Percentiles rank a stretch among this genome's conserved stretches.
Evolutionary conservation across 2,329 filamentous ascomycete genomes (phyloP).

Genomic region (Herpotrichia juniperi): DNA sequence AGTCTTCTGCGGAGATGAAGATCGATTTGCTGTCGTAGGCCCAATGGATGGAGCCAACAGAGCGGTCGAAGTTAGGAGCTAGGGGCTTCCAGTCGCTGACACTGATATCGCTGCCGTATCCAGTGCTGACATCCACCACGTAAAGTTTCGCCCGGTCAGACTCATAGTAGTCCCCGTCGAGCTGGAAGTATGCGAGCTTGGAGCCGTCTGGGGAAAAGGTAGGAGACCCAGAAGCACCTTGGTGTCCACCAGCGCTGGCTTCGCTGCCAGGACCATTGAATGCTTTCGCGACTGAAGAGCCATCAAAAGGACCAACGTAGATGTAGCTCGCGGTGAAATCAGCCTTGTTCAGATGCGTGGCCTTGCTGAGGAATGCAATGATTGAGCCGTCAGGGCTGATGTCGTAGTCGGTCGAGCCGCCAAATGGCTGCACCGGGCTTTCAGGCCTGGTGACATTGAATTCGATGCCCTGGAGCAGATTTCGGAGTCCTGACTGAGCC

Average conservation of each 20-base stretch:
- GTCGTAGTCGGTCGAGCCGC: constrained; percentile 78
- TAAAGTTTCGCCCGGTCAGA: constrained; percentile 70
- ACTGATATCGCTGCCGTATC: constrained; percentile 21
- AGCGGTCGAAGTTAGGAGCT: constrained; percentile 37
- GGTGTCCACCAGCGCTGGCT: constrained; percentile 47
- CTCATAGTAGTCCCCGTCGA: constrained; percentile 71
- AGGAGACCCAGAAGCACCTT: constrained; percentile 72
- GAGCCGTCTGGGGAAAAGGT: constrained; percentile 76
- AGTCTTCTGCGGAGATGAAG: constrained; percentile 41
- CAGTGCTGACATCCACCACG: constrained; percentile 33
- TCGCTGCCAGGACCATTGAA: constrained; percentile 40
- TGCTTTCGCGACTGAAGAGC: constrained; percentile 53
- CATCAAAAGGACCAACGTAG: constrained; percentile 72
- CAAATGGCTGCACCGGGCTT: constrained; percentile 77
- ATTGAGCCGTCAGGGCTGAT: constrained; percentile 69
- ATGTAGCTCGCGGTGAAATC: constrained; percentile 82
- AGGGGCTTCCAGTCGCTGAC: constrained; percentile 39
- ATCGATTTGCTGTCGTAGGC: constrained; percentile 38
- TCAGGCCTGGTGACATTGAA: constrained; percentile 61
- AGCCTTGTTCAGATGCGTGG: constrained; percentile 72
- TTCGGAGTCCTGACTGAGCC: constrained; percentile 46
- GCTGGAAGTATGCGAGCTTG: constrained; percentile 78
- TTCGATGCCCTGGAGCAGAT: constrained; percentile 68
- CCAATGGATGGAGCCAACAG: constrained; percentile 36
- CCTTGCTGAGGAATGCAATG: constrained; percentile 71